phyloP scores from a whole-genome alignment of 352 stramenopile genomes.

The Plasmopara viticola region DNA sequence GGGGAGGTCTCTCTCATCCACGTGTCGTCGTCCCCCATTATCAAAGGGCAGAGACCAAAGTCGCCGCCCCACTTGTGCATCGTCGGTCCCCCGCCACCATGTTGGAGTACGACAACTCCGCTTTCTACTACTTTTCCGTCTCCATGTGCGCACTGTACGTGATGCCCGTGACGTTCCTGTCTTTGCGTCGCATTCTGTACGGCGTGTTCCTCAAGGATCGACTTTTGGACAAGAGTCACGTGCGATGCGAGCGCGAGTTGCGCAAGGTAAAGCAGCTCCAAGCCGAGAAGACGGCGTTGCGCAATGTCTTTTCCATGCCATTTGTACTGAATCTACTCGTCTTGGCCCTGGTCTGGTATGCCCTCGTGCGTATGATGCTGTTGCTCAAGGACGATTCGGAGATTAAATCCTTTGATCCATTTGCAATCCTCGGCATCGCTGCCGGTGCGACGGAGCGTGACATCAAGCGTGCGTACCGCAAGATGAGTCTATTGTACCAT shows the following conservation, averaged over 20 bases:
- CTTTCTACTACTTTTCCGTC: slow-evolving; percentile 99
- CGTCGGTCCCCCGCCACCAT: slow-evolving; percentile 36
- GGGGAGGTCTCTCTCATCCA: slow-evolving; percentile 8
- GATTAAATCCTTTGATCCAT: slow-evolving; percentile 98
- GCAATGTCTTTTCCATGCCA: slow-evolving; percentile 72
- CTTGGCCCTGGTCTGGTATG: slow-evolving; percentile 69
- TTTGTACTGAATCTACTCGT: slow-evolving; percentile 78
- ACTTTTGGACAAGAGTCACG: slow-evolving; percentile 75
- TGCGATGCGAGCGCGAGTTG: slow-evolving; percentile 80
- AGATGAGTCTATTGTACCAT: slow-evolving; percentile 90
- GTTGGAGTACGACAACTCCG: slow-evolving; percentile 99
- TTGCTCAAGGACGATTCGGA: slow-evolving; percentile 93
- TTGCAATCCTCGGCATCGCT: slow-evolving; percentile 94
- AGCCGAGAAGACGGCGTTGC: slow-evolving; percentile 77
- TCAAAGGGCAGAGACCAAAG: slow-evolving; percentile 1
- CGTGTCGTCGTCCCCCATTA: slow-evolving; percentile 16
- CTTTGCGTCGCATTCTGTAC: slow-evolving; percentile 79
- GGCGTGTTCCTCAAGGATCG: slow-evolving; percentile 86
- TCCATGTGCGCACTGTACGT: slow-evolving; percentile 95
- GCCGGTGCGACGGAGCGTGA: slow-evolving; percentile 83
- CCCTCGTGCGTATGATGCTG: slow-evolving; percentile 85
- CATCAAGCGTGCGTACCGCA: slow-evolving; percentile 93
- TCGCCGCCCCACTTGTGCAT: slow-evolving; percentile 14
- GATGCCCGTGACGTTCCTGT: slow-evolving; percentile 92
- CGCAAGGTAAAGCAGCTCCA: slow-evolving; percentile 83